phyloP scores from a whole-genome alignment of 2,329 filamentous ascomycete species.

The Colletotrichum lentis region DNA sequence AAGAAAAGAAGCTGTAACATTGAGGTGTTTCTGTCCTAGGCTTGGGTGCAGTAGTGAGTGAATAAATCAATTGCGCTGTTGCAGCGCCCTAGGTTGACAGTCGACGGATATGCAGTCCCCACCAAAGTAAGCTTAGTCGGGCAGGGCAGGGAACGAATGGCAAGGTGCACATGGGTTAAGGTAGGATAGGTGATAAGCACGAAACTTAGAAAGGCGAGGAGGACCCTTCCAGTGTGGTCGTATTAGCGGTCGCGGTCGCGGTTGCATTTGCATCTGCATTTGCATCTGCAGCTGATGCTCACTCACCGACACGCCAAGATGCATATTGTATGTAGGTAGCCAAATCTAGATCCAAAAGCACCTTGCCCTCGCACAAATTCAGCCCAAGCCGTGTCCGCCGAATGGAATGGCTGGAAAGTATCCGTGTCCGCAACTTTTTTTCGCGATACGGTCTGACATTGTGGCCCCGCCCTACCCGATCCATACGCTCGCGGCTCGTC shows the following conservation, averaged over 20 bases:
- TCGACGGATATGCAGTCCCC: constrained; percentile 4
- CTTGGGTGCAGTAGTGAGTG: constrained; percentile 1
- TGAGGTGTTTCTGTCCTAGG: background rate
- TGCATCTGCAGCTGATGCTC: constrained; percentile 2
- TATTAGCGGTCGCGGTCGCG: background rate
- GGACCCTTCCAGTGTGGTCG: background rate
- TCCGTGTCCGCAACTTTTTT: constrained; percentile 12
- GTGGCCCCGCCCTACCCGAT: background rate
- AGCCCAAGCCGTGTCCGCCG: background rate
- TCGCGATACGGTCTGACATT: background rate
- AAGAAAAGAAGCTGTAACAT: constrained; percentile 22
- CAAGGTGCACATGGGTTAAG: background rate
- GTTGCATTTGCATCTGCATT: constrained; percentile 5
- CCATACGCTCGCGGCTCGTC: background rate
- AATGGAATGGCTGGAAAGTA: background rate
- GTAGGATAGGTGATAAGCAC: background rate
- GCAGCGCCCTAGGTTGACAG: background rate
- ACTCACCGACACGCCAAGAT: constrained; percentile 2
- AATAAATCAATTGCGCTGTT: background rate
- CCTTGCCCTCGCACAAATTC: background rate
- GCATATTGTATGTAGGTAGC: too few species aligned
- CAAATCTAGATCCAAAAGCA: background rate
- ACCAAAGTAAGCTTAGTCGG: constrained; percentile 4
- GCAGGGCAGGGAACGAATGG: background rate
- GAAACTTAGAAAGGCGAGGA: background rate